Evolutionary conservation across 1,284 basidiomycete species (phyloP), one percentile per base, ranked within the genome.

Genomic region (Ganoderma lingzhi): DNA sequence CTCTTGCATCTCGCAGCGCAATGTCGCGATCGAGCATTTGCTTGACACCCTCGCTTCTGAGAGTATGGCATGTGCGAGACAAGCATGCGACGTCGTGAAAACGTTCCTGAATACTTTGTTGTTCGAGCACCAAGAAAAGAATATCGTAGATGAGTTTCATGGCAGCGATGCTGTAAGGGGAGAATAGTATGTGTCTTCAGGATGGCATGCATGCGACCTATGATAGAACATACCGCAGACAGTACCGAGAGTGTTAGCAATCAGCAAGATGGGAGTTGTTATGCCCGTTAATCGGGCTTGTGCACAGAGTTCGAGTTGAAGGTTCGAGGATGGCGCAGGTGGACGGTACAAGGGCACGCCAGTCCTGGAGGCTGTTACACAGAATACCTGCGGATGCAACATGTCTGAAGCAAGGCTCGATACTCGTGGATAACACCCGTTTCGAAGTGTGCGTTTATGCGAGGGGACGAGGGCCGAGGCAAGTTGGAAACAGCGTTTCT

Each of bases 1-100:
- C 41, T 17, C 2, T 15, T 19, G 23, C 35, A 28, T 56, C 44
- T 17, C 67, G 67, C 30, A 68, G 35, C 0, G 48, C 53, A n/a
- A 68, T 23, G 32, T 51, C 14, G 15, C 23, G 15, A 65, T 41
- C 51, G 10, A 68, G 35, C 42, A 62, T 58, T 6, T 42, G 60
- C 14, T 35, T 45, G 15, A 39, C 48, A 19, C 15, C 59, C 14
- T 45, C 28, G 6, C 14, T 1, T 15, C 63, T 48, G 14, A 68
- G 63, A 0, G 42, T 35, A 0, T 35, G 58, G 35, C 67, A 68
- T n/a, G 59, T 56, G 10, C 56, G 63, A 28, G 63, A 60, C 67
- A 68, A 64, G 35, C 48, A 61, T 10, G 63, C 64, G 60, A 68
- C 6, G 48, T 41, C 62, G 6, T 51, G 23, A 17, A 55, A 10